Evolutionary conservation across 345 rosid genomes (phyloP).

Genomic region (Salix udensis): DNA sequence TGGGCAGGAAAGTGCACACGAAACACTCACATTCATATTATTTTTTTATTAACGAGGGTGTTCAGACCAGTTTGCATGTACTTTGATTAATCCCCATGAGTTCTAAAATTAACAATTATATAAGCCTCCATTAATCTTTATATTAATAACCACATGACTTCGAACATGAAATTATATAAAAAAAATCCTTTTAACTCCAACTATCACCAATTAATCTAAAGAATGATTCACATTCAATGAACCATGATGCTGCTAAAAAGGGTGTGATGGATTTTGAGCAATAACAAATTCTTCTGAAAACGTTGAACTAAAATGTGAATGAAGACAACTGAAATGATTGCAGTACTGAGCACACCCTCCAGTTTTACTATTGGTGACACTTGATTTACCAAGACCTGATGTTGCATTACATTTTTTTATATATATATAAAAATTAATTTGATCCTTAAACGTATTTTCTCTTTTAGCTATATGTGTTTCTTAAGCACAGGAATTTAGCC

Average conservation of each 20-base stretch:
- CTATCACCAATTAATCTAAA: too few relatives aligned
- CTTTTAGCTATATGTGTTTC: not conserved
- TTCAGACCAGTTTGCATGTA: too few relatives aligned
- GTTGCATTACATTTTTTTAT: too few relatives aligned
- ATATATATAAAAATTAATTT: too few relatives aligned
- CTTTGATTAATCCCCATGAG: fast-evolving
- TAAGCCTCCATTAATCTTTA: too few relatives aligned
- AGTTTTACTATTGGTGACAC: not conserved
- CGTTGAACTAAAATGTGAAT: not conserved
- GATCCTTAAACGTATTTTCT: too few relatives aligned
- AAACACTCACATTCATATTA: not conserved
- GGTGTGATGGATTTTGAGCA: not conserved
- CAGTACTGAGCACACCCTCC: too few relatives aligned
- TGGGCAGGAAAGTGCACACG: constrained; percentile 8
- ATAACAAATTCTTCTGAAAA: not conserved
- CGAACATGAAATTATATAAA: too few relatives aligned
- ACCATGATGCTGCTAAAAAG: not conserved
- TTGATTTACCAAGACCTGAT: not conserved
- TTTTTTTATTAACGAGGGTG: too few relatives aligned
- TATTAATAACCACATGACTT: too few relatives aligned
- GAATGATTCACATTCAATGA: not conserved
- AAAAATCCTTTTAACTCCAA: too few relatives aligned
- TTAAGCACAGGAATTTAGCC: not conserved
- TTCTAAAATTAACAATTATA: too few relatives aligned
- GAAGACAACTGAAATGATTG: not conserved